phyloP scores from a whole-genome alignment of 768 basidiomycete genomes.

The Pleurotus tuoliensis region DNA sequence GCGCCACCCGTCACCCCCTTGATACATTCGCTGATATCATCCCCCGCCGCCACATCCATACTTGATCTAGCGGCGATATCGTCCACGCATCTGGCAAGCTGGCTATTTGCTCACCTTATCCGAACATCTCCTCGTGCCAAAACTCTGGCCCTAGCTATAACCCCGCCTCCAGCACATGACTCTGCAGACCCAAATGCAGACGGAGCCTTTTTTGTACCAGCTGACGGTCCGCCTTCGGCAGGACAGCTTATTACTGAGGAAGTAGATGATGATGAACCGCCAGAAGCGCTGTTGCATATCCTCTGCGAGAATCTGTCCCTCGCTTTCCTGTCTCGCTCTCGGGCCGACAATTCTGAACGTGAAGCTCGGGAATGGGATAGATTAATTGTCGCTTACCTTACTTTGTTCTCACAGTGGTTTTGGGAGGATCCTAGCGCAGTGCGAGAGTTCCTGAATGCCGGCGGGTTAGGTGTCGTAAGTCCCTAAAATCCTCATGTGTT shows the following conservation, averaged over 20 bases:
- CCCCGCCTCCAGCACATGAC: slow-evolving; percentile 40
- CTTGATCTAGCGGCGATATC: slow-evolving; percentile 54
- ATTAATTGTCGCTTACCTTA: slow-evolving; percentile 81
- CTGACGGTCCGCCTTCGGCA: slow-evolving; percentile 48
- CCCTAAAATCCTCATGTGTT: not conserved
- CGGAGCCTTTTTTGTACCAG: slow-evolving; percentile 70
- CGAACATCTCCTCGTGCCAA: slow-evolving; percentile 65
- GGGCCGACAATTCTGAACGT: slow-evolving; percentile 59
- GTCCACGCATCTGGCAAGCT: slow-evolving; percentile 68
- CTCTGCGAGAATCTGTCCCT: slow-evolving; percentile 89
- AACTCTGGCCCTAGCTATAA: slow-evolving; percentile 57
- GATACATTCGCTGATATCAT: slow-evolving; percentile 60
- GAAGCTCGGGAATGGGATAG: slow-evolving; percentile 90
- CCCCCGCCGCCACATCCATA: slow-evolving; percentile 49
- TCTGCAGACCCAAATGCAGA: slow-evolving; percentile 23
- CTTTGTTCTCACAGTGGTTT: slow-evolving; percentile 85
- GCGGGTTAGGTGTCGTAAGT: slow-evolving; percentile 87
- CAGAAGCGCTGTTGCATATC: slow-evolving; percentile 76
- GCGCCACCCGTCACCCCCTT: slow-evolving; percentile 59
- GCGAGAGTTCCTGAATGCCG: slow-evolving; percentile 84
- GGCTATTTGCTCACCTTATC: slow-evolving; percentile 80
- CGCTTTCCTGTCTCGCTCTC: slow-evolving; percentile 71
- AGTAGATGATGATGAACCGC: slow-evolving; percentile 54
- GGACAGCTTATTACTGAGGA: slow-evolving; percentile 27
- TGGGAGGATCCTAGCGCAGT: slow-evolving; percentile 94